These are phyloP conservation scores for Garcia nutans DNA, from an alignment of 345 rosid species.

Conservation along the genomic window DNA sequence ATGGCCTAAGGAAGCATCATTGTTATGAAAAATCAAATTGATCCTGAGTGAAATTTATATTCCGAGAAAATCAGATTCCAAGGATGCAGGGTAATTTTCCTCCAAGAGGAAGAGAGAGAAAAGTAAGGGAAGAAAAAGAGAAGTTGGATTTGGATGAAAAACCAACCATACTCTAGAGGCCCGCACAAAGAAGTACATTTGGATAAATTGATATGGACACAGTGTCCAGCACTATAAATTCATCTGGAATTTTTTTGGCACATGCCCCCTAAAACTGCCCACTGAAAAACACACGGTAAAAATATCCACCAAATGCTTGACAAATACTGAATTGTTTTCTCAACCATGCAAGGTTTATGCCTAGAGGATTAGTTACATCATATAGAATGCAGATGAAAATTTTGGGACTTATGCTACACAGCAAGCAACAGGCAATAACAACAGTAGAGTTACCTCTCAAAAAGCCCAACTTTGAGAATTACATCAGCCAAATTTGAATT, in stretches of 20 bases:
- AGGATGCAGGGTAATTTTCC: background rate
- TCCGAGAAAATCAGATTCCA: background rate
- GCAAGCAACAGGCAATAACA: background rate
- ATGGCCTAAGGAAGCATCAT: background rate
- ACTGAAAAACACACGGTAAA: background rate
- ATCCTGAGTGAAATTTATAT: background rate
- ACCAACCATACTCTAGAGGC: background rate
- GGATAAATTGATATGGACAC: too few species aligned
- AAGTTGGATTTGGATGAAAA: background rate
- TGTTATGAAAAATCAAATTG: background rate
- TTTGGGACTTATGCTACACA: background rate
- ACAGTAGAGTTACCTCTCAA: constrained; percentile 61
- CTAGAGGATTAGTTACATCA: background rate
- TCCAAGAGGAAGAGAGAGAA: background rate
- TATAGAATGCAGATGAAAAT: background rate
- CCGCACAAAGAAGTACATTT: background rate
- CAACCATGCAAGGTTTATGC: background rate
- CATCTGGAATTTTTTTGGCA: background rate
- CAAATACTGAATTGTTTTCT: background rate
- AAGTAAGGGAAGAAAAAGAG: background rate
- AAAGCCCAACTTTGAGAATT: constrained; percentile 93
- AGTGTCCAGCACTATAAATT: background rate
- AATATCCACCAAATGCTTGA: background rate
- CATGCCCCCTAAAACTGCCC: background rate
- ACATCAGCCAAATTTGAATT: constrained; percentile 93